A percentile compares a stretch with the other conserved stretches of the same genome.
These are phyloP conservation scores for Talaromyces sp. DNA, from an alignment of 2,329 filamentous ascomycete genomes.

Conservation along the genomic window DNA sequence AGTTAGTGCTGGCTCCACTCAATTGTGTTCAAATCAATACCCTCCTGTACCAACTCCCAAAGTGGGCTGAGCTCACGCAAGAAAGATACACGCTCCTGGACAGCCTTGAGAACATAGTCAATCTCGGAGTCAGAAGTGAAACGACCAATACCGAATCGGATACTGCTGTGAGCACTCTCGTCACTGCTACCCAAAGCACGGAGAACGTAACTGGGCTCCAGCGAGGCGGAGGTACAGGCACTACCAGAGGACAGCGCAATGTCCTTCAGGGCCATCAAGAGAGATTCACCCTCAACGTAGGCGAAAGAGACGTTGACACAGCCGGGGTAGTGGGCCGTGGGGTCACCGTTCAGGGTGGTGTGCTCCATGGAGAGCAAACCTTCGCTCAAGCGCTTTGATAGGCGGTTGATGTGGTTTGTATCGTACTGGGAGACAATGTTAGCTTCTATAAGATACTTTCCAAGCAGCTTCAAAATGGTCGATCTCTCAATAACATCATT, in stretches of 20 bases:
- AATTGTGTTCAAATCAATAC: constrained; percentile 91
- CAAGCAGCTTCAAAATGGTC: background rate
- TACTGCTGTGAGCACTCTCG: constrained; percentile 96
- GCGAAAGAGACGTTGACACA: constrained; percentile 99
- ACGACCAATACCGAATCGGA: constrained; percentile 93
- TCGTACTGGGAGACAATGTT: constrained; percentile 71
- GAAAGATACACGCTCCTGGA: constrained; percentile 87
- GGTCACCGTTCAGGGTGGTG: constrained; percentile 86
- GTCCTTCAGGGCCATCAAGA: constrained; percentile 97
- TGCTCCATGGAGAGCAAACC: constrained; percentile 89
- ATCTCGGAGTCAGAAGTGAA: constrained; percentile 96
- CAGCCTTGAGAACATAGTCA: constrained; percentile 95
- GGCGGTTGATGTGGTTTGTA: constrained; percentile 74
- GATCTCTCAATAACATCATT: constrained; percentile 54
- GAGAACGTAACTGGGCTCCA: constrained; percentile 95
- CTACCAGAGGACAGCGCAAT: constrained; percentile 96
- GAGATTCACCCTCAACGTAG: constrained; percentile 96
- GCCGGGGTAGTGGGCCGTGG: constrained; percentile 83
- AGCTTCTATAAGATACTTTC: constrained; percentile 4
- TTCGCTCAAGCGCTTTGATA: constrained; percentile 81
- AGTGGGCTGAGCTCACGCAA: constrained; percentile 91
- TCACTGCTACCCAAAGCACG: constrained; percentile 94
- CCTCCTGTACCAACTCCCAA: constrained; percentile 98
- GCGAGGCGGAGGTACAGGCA: constrained; percentile 92
- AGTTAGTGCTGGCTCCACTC: constrained; percentile 94